Evolutionary conservation across 805 yeast species (phyloP), one percentile per base, ranked within the genome.

Genomic region (Citeromyces nyonsensis): DNA sequence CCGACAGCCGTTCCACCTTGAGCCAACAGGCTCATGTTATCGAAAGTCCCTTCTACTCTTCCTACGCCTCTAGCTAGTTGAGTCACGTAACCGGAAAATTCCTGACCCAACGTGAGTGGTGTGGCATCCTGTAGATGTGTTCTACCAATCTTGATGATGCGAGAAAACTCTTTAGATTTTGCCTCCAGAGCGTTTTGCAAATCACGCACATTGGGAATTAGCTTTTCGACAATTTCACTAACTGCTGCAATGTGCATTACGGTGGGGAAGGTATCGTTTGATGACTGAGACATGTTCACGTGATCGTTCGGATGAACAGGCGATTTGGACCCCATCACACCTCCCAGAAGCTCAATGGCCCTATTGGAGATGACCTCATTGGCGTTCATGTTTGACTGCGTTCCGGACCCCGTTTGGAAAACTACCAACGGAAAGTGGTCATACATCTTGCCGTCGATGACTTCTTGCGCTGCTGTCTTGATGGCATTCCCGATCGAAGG

Each of bases 1-100:
- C 98, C 98, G 35, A 91, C 98, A 39, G 98, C 98, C 40, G 98
- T 91, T 64, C 98, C 98, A 65, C 98, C 98, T 67, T 91, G 98
- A 31, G 98, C 98, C 45, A 91, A 71, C 54, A 54, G 73, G 48
- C 76, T 68, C 54, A 91, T 67, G 58, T 74, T 73, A 44, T 82
- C 82, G 43, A 91, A 69, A 33, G 78, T 57, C 40, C 61, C 61
- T 63, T 84, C 83, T 38, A 91, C 79, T 56, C 98, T 73, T 44
- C 61, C 78, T 44, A 91, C 78, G 54, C 96, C 97, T 54, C 85
- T 82, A 47, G 80, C 71, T 42, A 91, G 57, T 65, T 91, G 98
- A 56, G 82, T 88, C 33, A 79, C 94, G 61, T 91, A 91, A 40
- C 98, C 98, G 35, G 88, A 74, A 60, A 91, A 91, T 62, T 91